Evolutionary conservation across 23 red algal species (phyloP), one percentile per base, ranked within the genome.

Genomic region (Pyropia yezoensis): DNA sequence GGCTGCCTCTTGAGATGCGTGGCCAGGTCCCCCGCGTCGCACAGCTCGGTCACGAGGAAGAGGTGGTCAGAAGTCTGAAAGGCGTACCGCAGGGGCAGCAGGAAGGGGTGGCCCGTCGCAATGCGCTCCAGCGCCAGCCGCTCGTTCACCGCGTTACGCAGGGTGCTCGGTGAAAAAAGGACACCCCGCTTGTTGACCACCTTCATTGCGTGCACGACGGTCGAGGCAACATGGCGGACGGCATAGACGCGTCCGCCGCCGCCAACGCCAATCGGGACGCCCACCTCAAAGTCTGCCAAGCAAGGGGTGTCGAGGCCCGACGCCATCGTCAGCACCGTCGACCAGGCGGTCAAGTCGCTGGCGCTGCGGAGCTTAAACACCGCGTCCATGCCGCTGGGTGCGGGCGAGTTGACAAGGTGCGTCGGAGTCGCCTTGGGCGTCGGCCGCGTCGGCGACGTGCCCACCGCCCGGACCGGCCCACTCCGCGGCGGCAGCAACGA

Each of bases 31-130:
- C 90, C 90, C 14, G 83, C 82, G 7, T 45, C 61, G 59, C 82
- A 88, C 67, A 88, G 88, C 18, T 85, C 82, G 3, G 75, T 85
- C 0, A 78, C 90, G 27, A 96, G 73, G 61, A 69, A 96, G 21
- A 96, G 62, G 18, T 81, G 65, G 13, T 57, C 65, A 22, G 83
- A 57, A 22, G 67, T 96, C 65, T 96, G 90, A 60, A 96, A 96
- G 1, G 82, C 82, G 55, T 83, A 96, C 17, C 64, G 62, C 39
- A 96, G 66, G 23, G 66, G 62, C 30, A 96, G 18, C 18, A 96
- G 62, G 54, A 87, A 96, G 15, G 90, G 90, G 62, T 96, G 90
- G 13, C 32, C 60, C 18, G 45, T 52, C 17, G 68, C 54, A 2
- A 67, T 56, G 15, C 47, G 74, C 18, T 80, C 70, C 76, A 96